phyloP scores from a whole-genome alignment of 441 rosid species.

The Pelargonium myrrhifolium region DNA sequence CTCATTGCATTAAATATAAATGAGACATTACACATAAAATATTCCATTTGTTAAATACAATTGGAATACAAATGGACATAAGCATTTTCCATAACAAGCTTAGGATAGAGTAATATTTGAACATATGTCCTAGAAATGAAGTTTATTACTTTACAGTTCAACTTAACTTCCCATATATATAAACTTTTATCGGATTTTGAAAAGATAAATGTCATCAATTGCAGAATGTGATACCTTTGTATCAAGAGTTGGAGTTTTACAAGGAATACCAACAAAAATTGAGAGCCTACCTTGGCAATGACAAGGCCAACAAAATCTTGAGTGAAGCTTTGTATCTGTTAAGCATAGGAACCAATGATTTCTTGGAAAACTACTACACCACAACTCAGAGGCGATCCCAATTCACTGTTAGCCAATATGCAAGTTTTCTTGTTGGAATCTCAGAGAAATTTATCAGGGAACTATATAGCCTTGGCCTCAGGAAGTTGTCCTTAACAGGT shows the following conservation, averaged over 20 bases:
- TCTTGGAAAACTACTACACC: conserved; percentile 48
- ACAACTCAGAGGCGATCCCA: conserved; percentile 31
- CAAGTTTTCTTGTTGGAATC: conserved; percentile 39
- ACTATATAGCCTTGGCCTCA: conserved; percentile 48
- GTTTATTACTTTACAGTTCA: too few species aligned
- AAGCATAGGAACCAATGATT: conserved; percentile 70
- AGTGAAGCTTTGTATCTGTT: conserved; percentile 44
- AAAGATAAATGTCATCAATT: too few species aligned
- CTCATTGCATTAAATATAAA: too few species aligned
- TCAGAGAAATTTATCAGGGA: conserved; percentile 41
- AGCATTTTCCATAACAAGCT: too few species aligned
- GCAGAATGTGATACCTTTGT: conserved; percentile 56
- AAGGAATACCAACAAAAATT: conserved; percentile 45
- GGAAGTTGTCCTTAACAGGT: conserved; percentile 45
- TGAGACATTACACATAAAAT: too few species aligned
- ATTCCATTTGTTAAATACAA: too few species aligned
- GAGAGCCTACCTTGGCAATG: conserved; percentile 38
- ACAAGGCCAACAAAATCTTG: conserved; percentile 32
- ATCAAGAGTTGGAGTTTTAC: conserved; percentile 48
- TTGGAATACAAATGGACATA: too few species aligned
- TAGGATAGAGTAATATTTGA: background rate
- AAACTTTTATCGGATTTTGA: too few species aligned
- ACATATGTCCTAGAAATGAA: background rate
- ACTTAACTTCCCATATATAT: too few species aligned
- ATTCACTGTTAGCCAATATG: conserved; percentile 38